Evolutionary conservation across 2,329 filamentous ascomycete genomes (phyloP), one percentile per base, ranked within the genome.

Genomic region (Thielaviopsis ethacetica): DNA sequence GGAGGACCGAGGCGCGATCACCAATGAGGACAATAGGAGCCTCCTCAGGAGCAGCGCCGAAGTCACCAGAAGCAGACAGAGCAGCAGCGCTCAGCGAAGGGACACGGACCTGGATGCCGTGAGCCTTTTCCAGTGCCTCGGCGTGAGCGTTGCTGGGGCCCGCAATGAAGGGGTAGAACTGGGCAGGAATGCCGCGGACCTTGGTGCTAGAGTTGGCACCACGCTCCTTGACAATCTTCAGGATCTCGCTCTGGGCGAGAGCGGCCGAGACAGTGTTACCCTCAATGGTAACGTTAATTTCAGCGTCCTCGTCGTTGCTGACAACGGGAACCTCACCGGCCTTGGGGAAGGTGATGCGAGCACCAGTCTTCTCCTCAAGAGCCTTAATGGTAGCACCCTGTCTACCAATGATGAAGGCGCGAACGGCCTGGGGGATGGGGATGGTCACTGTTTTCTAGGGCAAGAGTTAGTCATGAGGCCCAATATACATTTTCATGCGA

Each of bases 101-200:
- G 53, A 98, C 84, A 59, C 87, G 82, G 63, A 98, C 78, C 68
- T 87, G 85, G 41, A 95, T 77, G 62, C 88, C 87, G 62, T 85
- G 85, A 62, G 80, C 80, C 69, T 91, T 85, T 70, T 91, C 86
- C 57, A 95, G 76, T 44, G 79, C 78, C 63, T 81, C 77, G 59
- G 88, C 73, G 56, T 82, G 75, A 53, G 79, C 75, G 68, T 90
- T 88, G 68, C 86, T 80, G 10, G 85, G 82, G 54, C 90, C 90
- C 24, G 89, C 85, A 70, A 98, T 85, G 75, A 98, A 98, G 57
- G 91, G 91, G 72, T 93, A 98, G 71, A 93, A 94, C 69, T 95
- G 90, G 26, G 89, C 81, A 7, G 93, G 91, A 61, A 98, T 85
- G 54, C 84, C 83, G 70, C 85, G 88, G 64, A 98, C 72, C 65